Evolutionary conservation across 2,329 filamentous ascomycete genomes (phyloP).

Genomic region (Alternaria viburni): DNA sequence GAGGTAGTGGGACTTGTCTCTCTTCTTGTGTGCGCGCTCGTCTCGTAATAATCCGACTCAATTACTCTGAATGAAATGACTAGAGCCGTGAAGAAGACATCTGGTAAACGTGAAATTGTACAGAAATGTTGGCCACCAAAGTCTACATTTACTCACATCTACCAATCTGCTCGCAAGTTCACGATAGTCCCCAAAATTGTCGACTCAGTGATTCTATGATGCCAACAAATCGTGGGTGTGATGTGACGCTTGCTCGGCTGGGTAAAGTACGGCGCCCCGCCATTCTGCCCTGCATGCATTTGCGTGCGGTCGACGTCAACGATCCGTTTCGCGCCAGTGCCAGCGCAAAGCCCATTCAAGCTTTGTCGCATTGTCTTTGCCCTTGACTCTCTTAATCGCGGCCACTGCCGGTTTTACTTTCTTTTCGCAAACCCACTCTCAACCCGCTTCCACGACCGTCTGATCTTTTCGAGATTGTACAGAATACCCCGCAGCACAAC

Average conservation of each 20-base stretch:
- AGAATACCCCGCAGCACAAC: neutral
- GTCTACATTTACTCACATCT: too few species aligned
- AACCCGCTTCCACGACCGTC: neutral
- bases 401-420: neutral
- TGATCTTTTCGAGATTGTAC: neutral
- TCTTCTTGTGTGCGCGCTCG: too few species aligned
- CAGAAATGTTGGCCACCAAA: too few species aligned
- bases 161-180: too few species aligned
- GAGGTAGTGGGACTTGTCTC: too few species aligned
- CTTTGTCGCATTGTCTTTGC: neutral
- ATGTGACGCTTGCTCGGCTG: neutral
- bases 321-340: neutral
- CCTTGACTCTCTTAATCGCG: neutral
- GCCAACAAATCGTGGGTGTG: too few species aligned
- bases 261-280: neutral
- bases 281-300: neutral
- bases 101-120: too few species aligned
- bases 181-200: too few species aligned
- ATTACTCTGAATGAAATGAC: too few species aligned
- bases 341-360: neutral
- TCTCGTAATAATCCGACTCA: too few species aligned
- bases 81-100: too few species aligned
- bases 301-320: conserved; percentile 2
- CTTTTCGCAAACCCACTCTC: neutral
- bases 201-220: too few species aligned